A percentile compares a stretch with the other conserved stretches of the same genome.
These are phyloP conservation scores for Cordyceps tenuipes DNA, from an alignment of 2,329 filamentous ascomycete species.

Conservation along the genomic window DNA sequence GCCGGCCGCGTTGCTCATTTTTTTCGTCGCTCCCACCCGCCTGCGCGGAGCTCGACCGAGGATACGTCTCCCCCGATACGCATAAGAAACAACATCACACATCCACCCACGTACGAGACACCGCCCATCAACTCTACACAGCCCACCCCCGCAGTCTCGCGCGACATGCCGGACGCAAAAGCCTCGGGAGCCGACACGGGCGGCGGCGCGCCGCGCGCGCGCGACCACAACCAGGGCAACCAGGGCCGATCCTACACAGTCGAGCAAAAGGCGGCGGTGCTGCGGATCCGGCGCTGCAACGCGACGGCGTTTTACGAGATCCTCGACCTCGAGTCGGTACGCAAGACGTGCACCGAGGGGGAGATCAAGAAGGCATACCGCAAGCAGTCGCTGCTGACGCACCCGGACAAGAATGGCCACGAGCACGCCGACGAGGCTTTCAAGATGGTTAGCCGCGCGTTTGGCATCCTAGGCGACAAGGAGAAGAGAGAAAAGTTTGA, in stretches of 20 bases:
- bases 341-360: constrained; percentile 59
- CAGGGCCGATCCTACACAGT: constrained; percentile 71
- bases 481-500: constrained; percentile 90
- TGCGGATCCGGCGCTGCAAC: constrained; percentile 77
- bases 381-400: constrained; percentile 86
- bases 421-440: constrained; percentile 94
- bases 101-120: not conserved
- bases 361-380: constrained; percentile 98
- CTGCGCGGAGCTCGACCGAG: not conserved
- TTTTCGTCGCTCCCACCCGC: not conserved
- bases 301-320: constrained; percentile 95
- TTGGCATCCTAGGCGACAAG: constrained; percentile 84
- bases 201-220: constrained; percentile 36
- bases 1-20: not conserved
- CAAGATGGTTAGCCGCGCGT: constrained; percentile 93
- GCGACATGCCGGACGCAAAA: constrained; percentile 29
- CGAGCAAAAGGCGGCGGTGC: constrained; percentile 85
- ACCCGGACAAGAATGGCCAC: constrained; percentile 98
- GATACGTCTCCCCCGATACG: not conserved
- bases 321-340: constrained; percentile 59
- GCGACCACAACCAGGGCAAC: constrained; percentile 69
- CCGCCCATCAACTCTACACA: not conserved
- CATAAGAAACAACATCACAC: not conserved
- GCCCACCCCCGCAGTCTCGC: not conserved
- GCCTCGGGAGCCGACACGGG: constrained; percentile 46